Conservation (phyloP, 2,329 filamentous ascomycete species). For the Pestalotiopsis sp. region DNA sequence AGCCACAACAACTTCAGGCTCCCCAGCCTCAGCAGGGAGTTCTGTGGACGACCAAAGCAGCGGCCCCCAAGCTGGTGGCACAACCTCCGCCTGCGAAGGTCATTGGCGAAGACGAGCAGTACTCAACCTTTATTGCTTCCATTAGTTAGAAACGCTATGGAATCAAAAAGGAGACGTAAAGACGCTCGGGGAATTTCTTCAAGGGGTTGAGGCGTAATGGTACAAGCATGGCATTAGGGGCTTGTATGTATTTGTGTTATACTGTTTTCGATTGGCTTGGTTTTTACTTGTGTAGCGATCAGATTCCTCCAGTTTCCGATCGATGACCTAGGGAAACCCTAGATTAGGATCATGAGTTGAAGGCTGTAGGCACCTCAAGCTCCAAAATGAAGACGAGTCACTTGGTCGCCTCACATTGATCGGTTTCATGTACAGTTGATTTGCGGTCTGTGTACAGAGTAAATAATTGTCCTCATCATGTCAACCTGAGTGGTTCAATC, state of each 20-base stretch:
- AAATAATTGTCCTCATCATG: too few relatives aligned
- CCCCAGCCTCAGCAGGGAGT: conserved; percentile 24
- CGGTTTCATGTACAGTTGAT: too few relatives aligned
- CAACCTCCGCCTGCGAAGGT: conserved; percentile 26
- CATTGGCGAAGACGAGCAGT: conserved; percentile 45
- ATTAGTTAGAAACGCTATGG: conserved; percentile 32
- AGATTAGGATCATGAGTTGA: too few relatives aligned
- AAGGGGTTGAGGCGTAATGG: background rate
- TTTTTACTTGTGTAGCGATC: too few relatives aligned
- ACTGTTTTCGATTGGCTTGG: background rate
- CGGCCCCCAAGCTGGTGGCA: conserved; percentile 15
- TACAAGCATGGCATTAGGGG: background rate
- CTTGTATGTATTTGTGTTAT: background rate
- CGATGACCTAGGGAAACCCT: too few relatives aligned
- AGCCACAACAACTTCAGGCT: conserved; percentile 15
- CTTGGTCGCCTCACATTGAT: too few relatives aligned
- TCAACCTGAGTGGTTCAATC: too few relatives aligned
- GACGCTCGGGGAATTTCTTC: background rate
- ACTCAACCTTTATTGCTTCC: conserved; percentile 45
- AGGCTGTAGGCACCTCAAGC: too few relatives aligned
- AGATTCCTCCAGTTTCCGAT: too few relatives aligned
- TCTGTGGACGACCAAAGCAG: conserved; percentile 35
- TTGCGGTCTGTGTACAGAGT: too few relatives aligned
- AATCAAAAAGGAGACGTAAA: too few relatives aligned
- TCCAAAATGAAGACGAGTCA: too few relatives aligned